Evolutionary conservation across 805 yeast genomes (phyloP), one percentile per base, ranked within the genome.

Genomic region (Lachancea sp.): DNA sequence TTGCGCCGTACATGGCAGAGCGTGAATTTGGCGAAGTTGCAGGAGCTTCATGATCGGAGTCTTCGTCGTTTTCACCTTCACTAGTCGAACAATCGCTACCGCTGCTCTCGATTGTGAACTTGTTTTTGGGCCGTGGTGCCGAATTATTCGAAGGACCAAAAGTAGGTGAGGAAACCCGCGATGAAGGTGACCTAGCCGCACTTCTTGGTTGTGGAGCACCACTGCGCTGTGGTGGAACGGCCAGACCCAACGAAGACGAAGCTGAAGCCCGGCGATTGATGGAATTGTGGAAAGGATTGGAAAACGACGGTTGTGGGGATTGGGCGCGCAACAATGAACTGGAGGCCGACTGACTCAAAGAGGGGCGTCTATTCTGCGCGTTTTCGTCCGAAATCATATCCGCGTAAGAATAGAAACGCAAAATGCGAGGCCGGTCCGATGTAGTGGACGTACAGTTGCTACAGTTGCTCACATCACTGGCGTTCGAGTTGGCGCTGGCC

Each of bases 311-410:
- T 27, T 44, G 46, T 43, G 50, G 46, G 16, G 46, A 18, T 22
- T 49, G 49, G 54, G 48, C 49, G 15, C 31, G 31, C 11, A 29
- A 13, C 48, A 60, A 41, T 49, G 60, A 55, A 3, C 66, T 52
- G 30, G 67, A 54, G 1, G 75, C 49, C 1, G 75, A 66, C 37
- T 72, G 70, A 1, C 74, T 58, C 11, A 74, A 62, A 1, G 78
- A 73, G 7, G 89, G 89, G 63, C 88, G 74, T 62, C 85, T 75
- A 43, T 78, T 72, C 42, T 59, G 57, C 39, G 67, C 58, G 55
- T 81, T 84, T 62, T 83, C 91, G 54, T 77, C 79, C 51, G 71
- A 76, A 49, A 84, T 73, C 77, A 86, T 75, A 55, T 86, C 95
- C 3, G 91, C 95, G 62, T 83, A 86, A 2, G 89, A 81, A 58